A percentile compares a stretch with the other conserved stretches of the same genome.
Evolutionary conservation across 441 rosid species (phyloP).

Genomic region (Euphorbia corollata): DNA sequence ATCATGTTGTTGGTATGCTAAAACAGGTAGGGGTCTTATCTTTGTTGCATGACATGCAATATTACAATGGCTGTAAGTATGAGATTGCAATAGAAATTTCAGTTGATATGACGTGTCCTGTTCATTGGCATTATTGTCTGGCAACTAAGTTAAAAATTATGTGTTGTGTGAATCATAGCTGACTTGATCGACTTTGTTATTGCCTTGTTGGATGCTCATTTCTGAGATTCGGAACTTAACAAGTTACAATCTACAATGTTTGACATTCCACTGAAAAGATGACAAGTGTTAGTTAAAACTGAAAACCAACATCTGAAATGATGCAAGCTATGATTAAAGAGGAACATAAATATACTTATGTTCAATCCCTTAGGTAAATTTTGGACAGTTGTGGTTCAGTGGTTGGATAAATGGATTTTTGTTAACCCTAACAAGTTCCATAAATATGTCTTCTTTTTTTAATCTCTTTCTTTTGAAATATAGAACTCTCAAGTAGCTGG

Average conservation of each 20-base stretch:
- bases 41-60: not conserved
- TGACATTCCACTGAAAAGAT: not conserved
- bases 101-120: not conserved
- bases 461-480: no score
- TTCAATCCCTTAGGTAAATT: not conserved
- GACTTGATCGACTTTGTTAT: not conserved
- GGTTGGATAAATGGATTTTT: no score
- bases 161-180: not conserved
- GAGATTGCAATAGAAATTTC: not conserved
- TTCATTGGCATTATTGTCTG: not conserved
- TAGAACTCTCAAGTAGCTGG: no score
- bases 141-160: not conserved
- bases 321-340: not conserved
- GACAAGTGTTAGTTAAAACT: not conserved
- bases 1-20: slow-evolving; percentile 35
- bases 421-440: no score
- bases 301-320: not conserved
- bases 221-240: not conserved
- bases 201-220: slow-evolving; percentile 5
- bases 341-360: not conserved
- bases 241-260: not conserved
- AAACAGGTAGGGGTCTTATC: slow-evolving; percentile 39
- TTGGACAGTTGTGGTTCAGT: not conserved
- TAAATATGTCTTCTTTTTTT: no score
- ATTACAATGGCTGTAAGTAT: not conserved